Base-by-base conservation (phyloP, 257 asterid genomes). In the Penstemon davidsonii region DNA sequence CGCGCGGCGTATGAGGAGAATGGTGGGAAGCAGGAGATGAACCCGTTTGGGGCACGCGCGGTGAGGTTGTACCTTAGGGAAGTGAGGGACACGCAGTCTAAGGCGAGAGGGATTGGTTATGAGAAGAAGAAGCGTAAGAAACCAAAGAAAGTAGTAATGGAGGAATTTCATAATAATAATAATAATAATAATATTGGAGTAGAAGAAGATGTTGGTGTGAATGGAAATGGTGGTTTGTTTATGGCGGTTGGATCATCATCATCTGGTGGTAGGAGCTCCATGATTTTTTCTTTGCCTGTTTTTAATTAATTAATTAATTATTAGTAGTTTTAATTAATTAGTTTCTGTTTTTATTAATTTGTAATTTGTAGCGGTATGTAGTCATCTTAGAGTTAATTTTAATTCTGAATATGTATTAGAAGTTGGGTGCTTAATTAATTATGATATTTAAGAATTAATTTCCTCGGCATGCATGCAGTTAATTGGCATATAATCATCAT, bases 1-100 rank as follows among this genome's bases (percentile, higher is more conserved):
- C 86, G 90, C 71, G 90, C 90, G 41, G 87, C 90, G 45, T 85
- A 75, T 49, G 90, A 85, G 61, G 90, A 85, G 83, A 85, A 82
- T 61, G 90, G 90, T 0, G 90, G 90, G 8, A 40, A 62, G 4
- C 80, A 85, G 7, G 90, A 85, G 75, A 63, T 76, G 0, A 85
- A 85, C 65, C 90, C 90, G 3, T 85, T 85, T 47, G 90, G 90
- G 36, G 85, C 81, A 5, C 80, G 90, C 66, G 90, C 90, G 10
- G 86, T 85, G 42, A 64, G 90, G 62, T 55, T 85, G 67, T 85
- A 85, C 42, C 76, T 85, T 43, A 70, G 82, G 70, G 90, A 85
- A 73, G 87, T 85, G 65, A 78, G 90, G 78, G 90, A 85, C 55
- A 57, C 83, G 6, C 90, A 85, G 75, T 84, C 82, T 0, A 82